Conservation (phyloP, 2,329 filamentous ascomycete genomes). For the Acephala macrosclerotiorum region DNA sequence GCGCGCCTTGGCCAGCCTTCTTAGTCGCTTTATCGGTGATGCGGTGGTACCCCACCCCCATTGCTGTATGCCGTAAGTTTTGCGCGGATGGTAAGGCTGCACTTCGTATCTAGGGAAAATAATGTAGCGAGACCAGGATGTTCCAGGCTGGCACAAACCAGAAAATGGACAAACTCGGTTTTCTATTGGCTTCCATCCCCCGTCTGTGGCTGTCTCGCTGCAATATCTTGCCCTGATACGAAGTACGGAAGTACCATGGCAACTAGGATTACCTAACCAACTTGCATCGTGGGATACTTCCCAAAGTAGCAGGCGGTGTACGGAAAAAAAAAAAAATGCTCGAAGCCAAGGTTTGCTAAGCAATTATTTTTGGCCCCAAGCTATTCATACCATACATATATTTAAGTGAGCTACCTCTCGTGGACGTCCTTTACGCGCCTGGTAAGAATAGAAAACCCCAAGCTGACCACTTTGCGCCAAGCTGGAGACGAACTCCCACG, state of each 20-base stretch:
- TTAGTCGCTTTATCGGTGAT: not conserved
- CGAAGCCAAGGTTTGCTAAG: not conserved
- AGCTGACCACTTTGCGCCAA: not conserved
- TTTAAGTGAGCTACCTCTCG: not conserved
- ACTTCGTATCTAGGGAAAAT: no score
- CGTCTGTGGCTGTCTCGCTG: no score
- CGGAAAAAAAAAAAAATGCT: not conserved
- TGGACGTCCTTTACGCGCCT: not conserved
- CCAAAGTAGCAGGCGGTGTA: constrained; percentile 2
- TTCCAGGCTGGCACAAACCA: no score
- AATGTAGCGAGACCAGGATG: no score
- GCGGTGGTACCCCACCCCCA: not conserved
- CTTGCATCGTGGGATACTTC: not conserved
- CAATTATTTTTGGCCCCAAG: constrained; percentile 1
- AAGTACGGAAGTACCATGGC: not conserved
- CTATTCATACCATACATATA: not conserved
- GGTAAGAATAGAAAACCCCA: no score
- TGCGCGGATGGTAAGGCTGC: not conserved
- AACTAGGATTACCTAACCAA: constrained; percentile 1
- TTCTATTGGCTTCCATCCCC: no score
- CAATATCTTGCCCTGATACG: no score
- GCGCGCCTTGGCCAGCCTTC: not conserved
- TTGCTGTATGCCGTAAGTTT: not conserved
- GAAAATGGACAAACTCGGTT: no score
- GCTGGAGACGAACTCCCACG: not conserved